phyloP scores from a whole-genome alignment of 2,329 filamentous ascomycete species.

The Seiridium unicorne region DNA sequence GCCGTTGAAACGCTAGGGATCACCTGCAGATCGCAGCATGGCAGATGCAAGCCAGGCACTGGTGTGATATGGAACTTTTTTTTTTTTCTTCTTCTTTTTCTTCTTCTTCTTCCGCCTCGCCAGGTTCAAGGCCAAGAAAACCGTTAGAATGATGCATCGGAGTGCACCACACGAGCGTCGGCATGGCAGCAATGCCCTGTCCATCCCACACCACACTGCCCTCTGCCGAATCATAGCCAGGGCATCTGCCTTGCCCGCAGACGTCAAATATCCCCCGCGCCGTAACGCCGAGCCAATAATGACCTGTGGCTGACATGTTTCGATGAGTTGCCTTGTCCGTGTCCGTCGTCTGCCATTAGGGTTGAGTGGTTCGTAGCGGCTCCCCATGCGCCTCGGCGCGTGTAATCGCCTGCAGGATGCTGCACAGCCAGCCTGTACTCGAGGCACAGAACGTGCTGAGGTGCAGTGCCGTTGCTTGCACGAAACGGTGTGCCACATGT shows the following conservation, averaged over 20 bases:
- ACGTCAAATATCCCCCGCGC: neutral
- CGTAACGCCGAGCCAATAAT: neutral
- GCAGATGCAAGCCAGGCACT: neutral
- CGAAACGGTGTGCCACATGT: neutral
- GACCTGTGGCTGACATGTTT: neutral
- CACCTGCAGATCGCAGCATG: neutral
- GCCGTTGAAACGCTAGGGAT: slow-evolving; percentile 2
- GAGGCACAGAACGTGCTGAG: neutral
- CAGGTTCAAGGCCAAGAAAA: neutral
- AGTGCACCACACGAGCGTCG: neutral
- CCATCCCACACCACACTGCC: neutral
- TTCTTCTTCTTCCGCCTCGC: neutral
- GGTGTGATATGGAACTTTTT: neutral
- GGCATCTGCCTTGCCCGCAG: neutral
- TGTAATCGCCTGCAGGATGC: neutral
- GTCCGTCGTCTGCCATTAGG: neutral
- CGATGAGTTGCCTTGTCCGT: neutral
- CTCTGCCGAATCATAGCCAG: neutral
- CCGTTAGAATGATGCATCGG: neutral
- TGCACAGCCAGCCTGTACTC: neutral
- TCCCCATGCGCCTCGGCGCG: neutral
- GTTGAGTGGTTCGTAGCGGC: neutral
- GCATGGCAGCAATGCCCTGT: neutral
- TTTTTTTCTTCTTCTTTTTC: neutral
- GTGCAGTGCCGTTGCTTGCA: neutral